phyloP scores from a whole-genome alignment of 129 eudicot genomes.

The Ambrosia trifida region DNA sequence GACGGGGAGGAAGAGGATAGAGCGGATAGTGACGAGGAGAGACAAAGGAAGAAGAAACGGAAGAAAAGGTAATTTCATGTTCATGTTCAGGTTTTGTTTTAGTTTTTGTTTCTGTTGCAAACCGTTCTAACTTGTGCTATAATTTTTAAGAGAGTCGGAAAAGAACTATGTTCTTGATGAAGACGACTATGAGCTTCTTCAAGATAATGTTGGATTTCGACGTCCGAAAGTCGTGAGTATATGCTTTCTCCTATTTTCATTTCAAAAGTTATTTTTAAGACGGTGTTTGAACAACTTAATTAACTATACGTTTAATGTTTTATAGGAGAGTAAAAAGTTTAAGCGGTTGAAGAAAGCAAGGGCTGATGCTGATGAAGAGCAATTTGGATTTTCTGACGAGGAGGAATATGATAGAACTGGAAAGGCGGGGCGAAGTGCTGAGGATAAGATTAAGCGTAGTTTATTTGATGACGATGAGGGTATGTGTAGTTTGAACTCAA shows the following conservation, averaged over 20 bases:
- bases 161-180: slow-evolving; percentile 78
- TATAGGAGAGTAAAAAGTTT: slow-evolving; percentile 79
- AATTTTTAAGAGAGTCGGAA: slow-evolving; percentile 61
- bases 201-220: slow-evolving; percentile 69
- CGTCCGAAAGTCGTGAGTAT: slow-evolving; percentile 66
- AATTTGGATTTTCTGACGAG: slow-evolving; percentile 70
- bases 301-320: slow-evolving; percentile 6
- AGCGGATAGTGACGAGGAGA: slow-evolving; percentile 64
- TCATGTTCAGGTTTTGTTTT: too few relatives aligned
- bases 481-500: slow-evolving; percentile 18
- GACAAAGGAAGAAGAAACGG: slow-evolving; percentile 71
- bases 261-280: background rate
- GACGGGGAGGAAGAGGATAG: slow-evolving; percentile 61
- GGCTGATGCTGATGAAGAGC: slow-evolving; percentile 59
- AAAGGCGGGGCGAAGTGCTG: slow-evolving; percentile 62
- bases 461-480: slow-evolving; percentile 88
- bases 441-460: slow-evolving; percentile 66
- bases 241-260: slow-evolving; percentile 6
- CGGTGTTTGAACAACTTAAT: background rate
- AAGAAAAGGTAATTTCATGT: slow-evolving; percentile 60
- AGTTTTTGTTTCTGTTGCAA: background rate
- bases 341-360: slow-evolving; percentile 89
- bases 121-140: slow-evolving; percentile 7
- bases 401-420: slow-evolving; percentile 60
- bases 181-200: slow-evolving; percentile 93